phyloP scores from a whole-genome alignment of 176 grass and related monocot species.

The Tuctoria greenei region DNA sequence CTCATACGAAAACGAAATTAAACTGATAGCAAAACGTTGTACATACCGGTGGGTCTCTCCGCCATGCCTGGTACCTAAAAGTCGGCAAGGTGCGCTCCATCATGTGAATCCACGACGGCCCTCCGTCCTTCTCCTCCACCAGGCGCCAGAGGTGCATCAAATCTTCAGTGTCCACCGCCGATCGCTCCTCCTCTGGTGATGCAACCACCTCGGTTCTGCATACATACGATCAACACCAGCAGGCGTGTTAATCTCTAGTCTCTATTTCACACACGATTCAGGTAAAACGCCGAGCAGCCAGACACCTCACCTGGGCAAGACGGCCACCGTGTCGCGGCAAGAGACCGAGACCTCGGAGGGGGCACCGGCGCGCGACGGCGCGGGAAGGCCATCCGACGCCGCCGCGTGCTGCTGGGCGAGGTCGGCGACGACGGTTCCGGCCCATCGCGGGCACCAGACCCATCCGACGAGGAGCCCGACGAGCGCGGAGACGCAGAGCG shows the following conservation, averaged over 20 bases:
- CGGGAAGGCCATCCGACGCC: background rate
- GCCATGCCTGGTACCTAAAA: conserved; percentile 73
- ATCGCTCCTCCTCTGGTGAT: background rate
- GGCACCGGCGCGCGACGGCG: background rate
- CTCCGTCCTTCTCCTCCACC: conserved; percentile 80
- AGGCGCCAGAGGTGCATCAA: conserved; percentile 60
- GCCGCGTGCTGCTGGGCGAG: background rate
- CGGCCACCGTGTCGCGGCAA: background rate
- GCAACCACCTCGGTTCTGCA: background rate
- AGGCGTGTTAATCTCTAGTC: background rate
- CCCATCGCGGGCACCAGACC: conserved; percentile 86
- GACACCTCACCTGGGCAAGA: conserved; percentile 36
- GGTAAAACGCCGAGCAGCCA: background rate
- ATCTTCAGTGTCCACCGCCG: conserved; percentile 55
- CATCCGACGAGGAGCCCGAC: conserved; percentile 73
- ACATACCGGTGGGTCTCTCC: conserved; percentile 65
- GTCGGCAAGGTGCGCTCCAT: conserved; percentile 64
- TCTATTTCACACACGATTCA: background rate
- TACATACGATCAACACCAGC: background rate
- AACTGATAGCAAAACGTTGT: background rate
- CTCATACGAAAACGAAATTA: too few species aligned
- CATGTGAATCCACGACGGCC: conserved; percentile 75
- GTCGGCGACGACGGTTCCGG: conserved; percentile 10
- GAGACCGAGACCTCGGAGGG: background rate
- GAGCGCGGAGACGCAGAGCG: conserved; percentile 67